Conservation (phyloP, 2,329 filamentous ascomycete species). For the Fusarium dimerum region DNA sequence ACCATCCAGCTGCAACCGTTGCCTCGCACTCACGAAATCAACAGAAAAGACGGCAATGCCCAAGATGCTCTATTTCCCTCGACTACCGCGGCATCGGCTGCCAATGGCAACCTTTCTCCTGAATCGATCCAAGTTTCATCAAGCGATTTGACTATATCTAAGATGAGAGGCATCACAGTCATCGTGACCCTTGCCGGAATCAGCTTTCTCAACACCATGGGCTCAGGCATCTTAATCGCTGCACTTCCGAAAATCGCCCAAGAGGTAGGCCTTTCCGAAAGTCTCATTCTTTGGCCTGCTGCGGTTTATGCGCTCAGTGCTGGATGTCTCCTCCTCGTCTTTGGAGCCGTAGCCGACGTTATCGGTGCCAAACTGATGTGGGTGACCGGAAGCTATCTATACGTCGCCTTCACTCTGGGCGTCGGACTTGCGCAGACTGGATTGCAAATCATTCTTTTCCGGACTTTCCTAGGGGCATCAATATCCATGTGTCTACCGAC, state of each 20-base stretch:
- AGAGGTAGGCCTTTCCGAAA: slow-evolving; percentile 18
- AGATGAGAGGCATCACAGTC: slow-evolving; percentile 4
- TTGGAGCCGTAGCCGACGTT: slow-evolving; percentile 39
- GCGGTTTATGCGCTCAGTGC: slow-evolving; percentile 21
- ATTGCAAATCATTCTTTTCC: slow-evolving; percentile 39
- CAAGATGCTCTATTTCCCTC: too few relatives aligned
- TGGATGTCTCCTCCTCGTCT: slow-evolving; percentile 33
- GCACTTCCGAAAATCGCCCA: slow-evolving; percentile 23
- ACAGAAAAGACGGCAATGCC: too few relatives aligned
- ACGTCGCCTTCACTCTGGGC: slow-evolving; percentile 35
- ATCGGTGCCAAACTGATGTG: slow-evolving; percentile 38
- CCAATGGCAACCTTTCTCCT: too few relatives aligned
- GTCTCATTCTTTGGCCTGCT: slow-evolving; percentile 23
- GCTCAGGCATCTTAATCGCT: slow-evolving; percentile 24
- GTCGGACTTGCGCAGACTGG: slow-evolving; percentile 36
- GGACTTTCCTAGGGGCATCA: slow-evolving; percentile 36
- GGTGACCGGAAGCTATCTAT: slow-evolving; percentile 36
- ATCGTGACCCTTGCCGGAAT: slow-evolving; percentile 20
- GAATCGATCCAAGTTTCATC: too few relatives aligned
- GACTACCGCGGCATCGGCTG: too few relatives aligned
- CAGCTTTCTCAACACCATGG: slow-evolving; percentile 29
- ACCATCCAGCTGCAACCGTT: too few relatives aligned
- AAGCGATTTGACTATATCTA: slow-evolving; percentile 4
- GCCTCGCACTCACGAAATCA: too few relatives aligned
- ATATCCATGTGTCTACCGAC: slow-evolving; percentile 42